Base-by-base conservation (phyloP, 495 filamentous ascomycete genomes). In the Acidiella bohemica region DNA sequence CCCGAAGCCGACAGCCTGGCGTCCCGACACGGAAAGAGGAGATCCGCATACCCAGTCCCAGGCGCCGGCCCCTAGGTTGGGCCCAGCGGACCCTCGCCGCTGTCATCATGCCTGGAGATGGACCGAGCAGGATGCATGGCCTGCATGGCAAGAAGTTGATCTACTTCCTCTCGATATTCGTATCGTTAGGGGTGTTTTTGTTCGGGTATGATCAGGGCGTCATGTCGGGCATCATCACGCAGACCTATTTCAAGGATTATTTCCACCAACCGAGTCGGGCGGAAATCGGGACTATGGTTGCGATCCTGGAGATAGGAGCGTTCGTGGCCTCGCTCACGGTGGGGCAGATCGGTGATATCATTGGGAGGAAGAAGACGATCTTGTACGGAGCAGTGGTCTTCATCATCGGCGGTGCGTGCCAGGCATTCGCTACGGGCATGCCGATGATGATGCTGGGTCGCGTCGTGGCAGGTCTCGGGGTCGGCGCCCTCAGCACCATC, bases 181-280 rank as follows among this genome's bases (percentile, higher is more conserved):
- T 97, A 49, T 96, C 92, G 35, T 70, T 97, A 56, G 90, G 90
- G 18, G 90, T 97, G 19, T 97, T 97, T 52, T 67, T 97, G 19
- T 97, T 97, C 59, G 92, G 90, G 39, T 97, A 97, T 72, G 90
- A 97, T 57, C 90, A 97, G 60, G 90, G 90, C 44, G 90, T 97
- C 32, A 96, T 95, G 90, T 96, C 92, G 44, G 92, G 90, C 29
- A 93, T 97, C 54, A 95, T 97, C 63, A 95, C 82, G 30, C 86
- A 86, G 28, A 67, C 68, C 39, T 80, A 80, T 56, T 97, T 97
- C 57, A 80, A 74, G 56, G 75, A 83, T 52, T 94, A 94, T 56
- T 96, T 96, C 63, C 67, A 93, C 46, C 73, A 95, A 38, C 90
- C 90, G 16, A 77, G 78, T 7, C 67, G 68, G 50, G 81, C 83